phyloP scores from a whole-genome alignment of 1,284 basidiomycete species.

The Leccinum pachyderme region DNA sequence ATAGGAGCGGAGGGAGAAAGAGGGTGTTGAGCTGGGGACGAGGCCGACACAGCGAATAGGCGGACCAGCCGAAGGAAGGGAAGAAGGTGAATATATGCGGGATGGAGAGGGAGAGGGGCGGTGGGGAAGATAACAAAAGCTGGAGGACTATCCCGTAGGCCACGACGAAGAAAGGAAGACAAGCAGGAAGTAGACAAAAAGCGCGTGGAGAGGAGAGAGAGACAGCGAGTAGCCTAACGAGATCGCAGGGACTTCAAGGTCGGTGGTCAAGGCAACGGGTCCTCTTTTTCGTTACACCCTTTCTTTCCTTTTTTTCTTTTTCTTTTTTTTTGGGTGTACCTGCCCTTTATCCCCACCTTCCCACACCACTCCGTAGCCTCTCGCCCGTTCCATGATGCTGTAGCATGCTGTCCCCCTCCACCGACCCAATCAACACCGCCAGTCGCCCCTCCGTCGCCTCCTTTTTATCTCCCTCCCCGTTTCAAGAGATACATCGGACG shows the following conservation, averaged over 20 bases:
- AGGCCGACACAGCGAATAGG: conserved; percentile 34
- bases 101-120: conserved; percentile 1
- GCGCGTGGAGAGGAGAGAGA: conserved; percentile 13
- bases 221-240: conserved; percentile 22
- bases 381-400: background rate
- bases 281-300: background rate
- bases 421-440: conserved; percentile 8
- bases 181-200: conserved; percentile 8
- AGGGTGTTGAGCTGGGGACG: conserved; percentile 40
- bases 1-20: conserved; percentile 40
- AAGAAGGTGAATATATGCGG: background rate
- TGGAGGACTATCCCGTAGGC: conserved; percentile 26
- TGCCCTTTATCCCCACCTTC: conserved; percentile 29
- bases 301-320: background rate
- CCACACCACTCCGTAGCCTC: conserved; percentile 14
- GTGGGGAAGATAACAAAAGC: conserved; percentile 6
- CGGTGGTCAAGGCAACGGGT: conserved; percentile 69
- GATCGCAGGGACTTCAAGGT: conserved; percentile 33
- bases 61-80: conserved; percentile 34
- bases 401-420: background rate
- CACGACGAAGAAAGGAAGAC: conserved; percentile 11
- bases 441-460: background rate
- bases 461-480: background rate
- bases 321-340: conserved; percentile 3
- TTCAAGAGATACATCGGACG: too few relatives aligned